Base-by-base conservation (phyloP, 257 asterid genomes). In the Fraxinus anomala region DNA sequence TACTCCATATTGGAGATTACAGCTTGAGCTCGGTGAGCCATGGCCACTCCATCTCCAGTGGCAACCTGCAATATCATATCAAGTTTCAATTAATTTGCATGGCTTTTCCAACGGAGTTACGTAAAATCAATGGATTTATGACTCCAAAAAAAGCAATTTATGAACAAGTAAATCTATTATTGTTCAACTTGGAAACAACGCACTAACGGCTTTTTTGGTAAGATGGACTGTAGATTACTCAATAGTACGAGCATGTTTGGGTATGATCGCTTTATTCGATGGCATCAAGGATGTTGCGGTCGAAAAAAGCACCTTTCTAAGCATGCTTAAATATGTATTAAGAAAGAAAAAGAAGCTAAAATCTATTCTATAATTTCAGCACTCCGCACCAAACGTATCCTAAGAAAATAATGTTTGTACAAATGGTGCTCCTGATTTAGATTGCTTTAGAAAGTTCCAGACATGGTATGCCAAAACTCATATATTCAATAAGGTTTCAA, bases 1-100 rank as follows among this genome's bases (percentile, higher is more conserved):
- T 87, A 96, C 99, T 96, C 99, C 98, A 96, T 92, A 80, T 96
- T 96, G 28, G 99, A 96, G 81, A 96, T 93, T 59, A 96, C 91
- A 68, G 99, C 97, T 82, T 91, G 89, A 79, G 99, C 98, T 85
- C 99, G 91, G 83, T 91, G 98, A 70, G 96, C 95, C 96, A 96
- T 96, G 39, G 99, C 99, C 33, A 93, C 92, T 83, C 99, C 99
- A 91, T 93, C 99, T 66, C 98, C 99, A 63, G 98, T 96, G 68
- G 99, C 98, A 7, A 96, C 97, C 99, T 96, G 77, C 73, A 79
- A 36, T 40, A 71, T 65, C 30, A 82, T 67, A 81, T 68, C 34
- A 30, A 12, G 16, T 33, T 42, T 6, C 54, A 77, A 54, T 78
- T 76, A 39, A 23, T 77, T 42, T 37, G 51, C 39, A 40, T 77